A percentile compares a stretch with the other conserved stretches of the same genome.
Evolutionary conservation across 805 yeast genomes (phyloP).

Genomic region (Cyberlindnera subsufficiens): DNA sequence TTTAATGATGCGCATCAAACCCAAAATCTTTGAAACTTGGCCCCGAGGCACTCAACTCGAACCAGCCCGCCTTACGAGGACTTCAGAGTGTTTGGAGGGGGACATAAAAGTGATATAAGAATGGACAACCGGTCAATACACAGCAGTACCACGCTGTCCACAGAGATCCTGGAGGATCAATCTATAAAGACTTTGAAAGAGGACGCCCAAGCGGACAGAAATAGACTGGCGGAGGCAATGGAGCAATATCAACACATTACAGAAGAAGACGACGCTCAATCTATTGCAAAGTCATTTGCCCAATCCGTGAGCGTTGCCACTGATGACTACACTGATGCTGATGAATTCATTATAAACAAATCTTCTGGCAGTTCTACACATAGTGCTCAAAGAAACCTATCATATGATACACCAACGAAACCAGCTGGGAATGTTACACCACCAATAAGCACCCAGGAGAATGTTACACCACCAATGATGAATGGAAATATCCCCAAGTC

Average conservation of each 20-base stretch:
- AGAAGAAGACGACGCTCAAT: background rate
- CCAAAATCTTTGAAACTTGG: too few relatives aligned
- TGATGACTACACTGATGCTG: conserved; percentile 17
- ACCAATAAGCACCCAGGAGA: too few relatives aligned
- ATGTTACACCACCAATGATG: too few relatives aligned
- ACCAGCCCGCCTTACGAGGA: too few relatives aligned
- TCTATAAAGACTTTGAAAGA: conserved; percentile 6
- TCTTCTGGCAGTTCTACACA: background rate
- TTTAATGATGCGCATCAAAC: conserved; percentile 4
- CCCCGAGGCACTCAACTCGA: too few relatives aligned
- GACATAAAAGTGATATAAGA: background rate
- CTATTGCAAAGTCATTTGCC: background rate
- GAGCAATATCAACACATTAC: conserved; percentile 2
- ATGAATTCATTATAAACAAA: conserved; percentile 16
- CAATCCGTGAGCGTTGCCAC: conserved; percentile 4
- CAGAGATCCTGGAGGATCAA: background rate
- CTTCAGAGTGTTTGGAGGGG: background rate
- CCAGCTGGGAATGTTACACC: too few relatives aligned
- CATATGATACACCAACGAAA: too few relatives aligned
- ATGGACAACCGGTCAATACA: background rate
- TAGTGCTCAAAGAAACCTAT: too few relatives aligned
- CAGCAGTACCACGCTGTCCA: background rate
- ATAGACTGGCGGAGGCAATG: conserved; percentile 11
- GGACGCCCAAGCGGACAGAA: conserved; percentile 12
- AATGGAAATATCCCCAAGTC: too few relatives aligned